Base-by-base conservation (phyloP, 2,329 filamentous ascomycete genomes). In the Aureobasidium subglaciale region DNA sequence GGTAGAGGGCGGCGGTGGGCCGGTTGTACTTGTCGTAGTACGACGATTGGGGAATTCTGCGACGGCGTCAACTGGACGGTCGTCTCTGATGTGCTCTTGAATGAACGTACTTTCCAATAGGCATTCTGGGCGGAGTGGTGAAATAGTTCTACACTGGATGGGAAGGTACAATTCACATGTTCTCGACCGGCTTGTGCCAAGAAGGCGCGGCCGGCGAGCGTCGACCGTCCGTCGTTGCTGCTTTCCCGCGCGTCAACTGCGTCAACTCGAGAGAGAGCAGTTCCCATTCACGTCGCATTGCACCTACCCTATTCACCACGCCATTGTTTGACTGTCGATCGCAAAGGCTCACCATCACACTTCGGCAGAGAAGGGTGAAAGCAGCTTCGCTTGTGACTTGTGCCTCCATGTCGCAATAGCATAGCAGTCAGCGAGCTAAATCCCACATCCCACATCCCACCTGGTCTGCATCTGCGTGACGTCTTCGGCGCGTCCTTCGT, bases 1-100 rank as follows among this genome's bases (percentile, higher is more conserved):
- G 88, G 69, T 96, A 86, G 61, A 99, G 84, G 56, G 95, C 88
- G 46, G 90, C 86, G 59, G 88, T 88, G 72, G 95, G 90, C 62
- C 87, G 85, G 75, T 88, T 88, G 67, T 87, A 81, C 68, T 85
- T 84, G 74, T 96, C 88, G 78, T 97, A 99, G 80, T 99, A 99
- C 62, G 89, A 90, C 29, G 85, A 87, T 66, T 77, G 75, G 49
- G 84, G 85, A 67, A 84, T 74, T 59, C 80, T 83, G 41, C 24
- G 29, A 20, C 37, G 7, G 32, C 15, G 46, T 50, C 16, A 38
- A 9, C 9, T 20, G 24, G n/a, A 7, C 8, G 10, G 13, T 5
- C 22, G 2, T 7, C 9, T 35, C 13, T 16, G 9, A 16, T 6
- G 7, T 16, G 20, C 2, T 3, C 13, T 16, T 20, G 29, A 15